Base-by-base conservation (phyloP, 352 stramenopile genomes). In the Globisporangium cystogenes region DNA sequence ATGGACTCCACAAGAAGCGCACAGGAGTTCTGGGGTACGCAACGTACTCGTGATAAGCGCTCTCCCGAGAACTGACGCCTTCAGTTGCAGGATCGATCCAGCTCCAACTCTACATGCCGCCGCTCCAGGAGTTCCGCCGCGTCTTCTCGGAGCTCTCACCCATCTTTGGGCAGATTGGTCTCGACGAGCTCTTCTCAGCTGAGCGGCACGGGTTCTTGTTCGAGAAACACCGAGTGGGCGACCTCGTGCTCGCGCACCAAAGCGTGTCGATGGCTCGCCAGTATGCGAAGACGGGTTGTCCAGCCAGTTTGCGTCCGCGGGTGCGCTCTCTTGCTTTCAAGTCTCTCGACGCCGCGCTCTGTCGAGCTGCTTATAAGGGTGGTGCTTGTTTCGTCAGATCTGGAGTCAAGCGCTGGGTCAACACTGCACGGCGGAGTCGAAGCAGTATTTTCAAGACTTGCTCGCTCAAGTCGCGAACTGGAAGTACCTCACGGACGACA, bases 231-330 rank as follows among this genome's bases (percentile, higher is more conserved):
- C 74, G 76, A 16, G 63, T 92, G 4, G 81, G 81, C 7, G 76
- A 87, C 44, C 57, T 86, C 24, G 78, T 92, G 12, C 57, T 85
- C 24, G 51, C 64, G 6, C 73, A 87, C 36, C 68, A 81, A 48
- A 90, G 75, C 51, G 61, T 81, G 20, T 78, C 75, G 15, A 92
- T 88, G 68, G 81, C 81, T 37, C 53, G 81, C 16, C 81, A 92
- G 51, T 92, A 79, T 58, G 79, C 76, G 48, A 90, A 90, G 67
- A 90, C 81, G 3, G 81, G 76, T 10, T 90, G 76, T 31, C 78
- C 78, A 18, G 53, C 69, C 23, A 80, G 64, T 49, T 58, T 92
- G 3, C 72, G 81, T 14, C 66, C 76, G 12, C 61, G 72, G 45
- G 76, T 85, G 67, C 35, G 51, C 51, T 23, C 36, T 10, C 48